These are phyloP conservation scores for Blastobotrys mokoenaii DNA, from an alignment of 805 yeast species.

Conservation along the genomic window DNA sequence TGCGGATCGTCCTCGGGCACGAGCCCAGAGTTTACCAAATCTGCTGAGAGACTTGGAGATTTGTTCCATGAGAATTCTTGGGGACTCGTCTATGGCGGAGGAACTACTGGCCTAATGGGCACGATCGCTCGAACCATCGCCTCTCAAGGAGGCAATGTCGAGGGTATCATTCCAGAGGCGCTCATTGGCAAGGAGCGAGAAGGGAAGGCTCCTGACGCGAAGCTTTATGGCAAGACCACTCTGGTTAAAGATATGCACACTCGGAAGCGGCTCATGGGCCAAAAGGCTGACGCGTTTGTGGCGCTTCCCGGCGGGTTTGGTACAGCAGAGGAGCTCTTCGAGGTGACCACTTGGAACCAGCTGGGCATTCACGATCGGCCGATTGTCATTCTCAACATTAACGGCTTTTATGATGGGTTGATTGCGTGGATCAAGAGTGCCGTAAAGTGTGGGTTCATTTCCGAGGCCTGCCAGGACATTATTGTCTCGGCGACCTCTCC, in stretches of 20 bases:
- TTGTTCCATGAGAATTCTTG: slow-evolving; percentile 49
- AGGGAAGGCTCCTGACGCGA: slow-evolving; percentile 40
- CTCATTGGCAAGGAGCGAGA: slow-evolving; percentile 63
- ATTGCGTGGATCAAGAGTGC: slow-evolving; percentile 53
- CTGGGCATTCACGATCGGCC: slow-evolving; percentile 80
- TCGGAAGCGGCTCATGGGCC: slow-evolving; percentile 77
- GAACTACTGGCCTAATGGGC: slow-evolving; percentile 41
- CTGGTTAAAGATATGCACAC: slow-evolving; percentile 86
- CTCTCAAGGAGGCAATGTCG: slow-evolving; percentile 39
- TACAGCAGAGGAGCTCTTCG: slow-evolving; percentile 82
- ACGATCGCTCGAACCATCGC: slow-evolving; percentile 18
- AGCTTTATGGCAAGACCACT: slow-evolving; percentile 65
- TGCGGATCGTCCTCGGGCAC: slow-evolving; percentile 79
- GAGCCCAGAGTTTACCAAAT: slow-evolving; percentile 38
- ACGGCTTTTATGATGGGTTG: slow-evolving; percentile 73
- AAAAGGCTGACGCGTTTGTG: slow-evolving; percentile 76
- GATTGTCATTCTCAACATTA: slow-evolving; percentile 63
- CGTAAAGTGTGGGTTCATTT: slow-evolving; percentile 58
- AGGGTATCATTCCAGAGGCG: slow-evolving; percentile 83
- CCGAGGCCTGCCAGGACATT: slow-evolving; percentile 56
- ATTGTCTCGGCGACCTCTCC: slow-evolving; percentile 60
- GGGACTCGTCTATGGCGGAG: slow-evolving; percentile 86
- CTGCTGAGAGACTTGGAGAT: slow-evolving; percentile 54
- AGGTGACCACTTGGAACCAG: slow-evolving; percentile 86
- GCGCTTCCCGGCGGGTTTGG: slow-evolving; percentile 94